Evolutionary conservation across 371 early-diverging fungal genomes (phyloP).

Genomic region (Rhizomucor miehei): DNA sequence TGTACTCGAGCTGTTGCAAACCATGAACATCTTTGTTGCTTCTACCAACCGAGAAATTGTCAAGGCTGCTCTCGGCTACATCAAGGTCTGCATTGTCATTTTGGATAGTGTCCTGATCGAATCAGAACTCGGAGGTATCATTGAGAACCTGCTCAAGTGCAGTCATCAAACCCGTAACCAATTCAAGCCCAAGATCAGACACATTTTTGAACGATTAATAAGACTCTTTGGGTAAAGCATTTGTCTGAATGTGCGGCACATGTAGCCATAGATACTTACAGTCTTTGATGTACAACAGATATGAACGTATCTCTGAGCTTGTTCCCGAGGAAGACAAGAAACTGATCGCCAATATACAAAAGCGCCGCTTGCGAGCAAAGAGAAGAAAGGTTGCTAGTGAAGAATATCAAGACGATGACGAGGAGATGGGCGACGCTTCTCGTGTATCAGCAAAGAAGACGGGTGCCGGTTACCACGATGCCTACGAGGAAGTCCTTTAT

Average conservation of each 20-base stretch:
- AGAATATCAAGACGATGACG: constrained; percentile 35
- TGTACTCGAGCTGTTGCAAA: constrained; percentile 63
- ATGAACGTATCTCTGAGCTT: constrained; percentile 6
- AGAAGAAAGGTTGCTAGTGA: constrained; percentile 59
- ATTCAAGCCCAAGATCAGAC: constrained; percentile 88
- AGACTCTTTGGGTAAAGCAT: constrained; percentile 64
- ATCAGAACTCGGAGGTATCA: constrained; percentile 62
- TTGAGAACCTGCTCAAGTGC: constrained; percentile 74
- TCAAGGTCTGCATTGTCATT: constrained; percentile 90
- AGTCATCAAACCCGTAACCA: constrained; percentile 83
- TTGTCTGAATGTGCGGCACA: too few relatives aligned
- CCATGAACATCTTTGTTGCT: constrained; percentile 73
- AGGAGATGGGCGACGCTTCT: constrained; percentile 40
- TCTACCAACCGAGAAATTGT: constrained; percentile 89
- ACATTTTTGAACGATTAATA: constrained; percentile 90
- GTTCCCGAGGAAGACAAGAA: constrained; percentile 89
- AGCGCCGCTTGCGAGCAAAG: constrained; percentile 86
- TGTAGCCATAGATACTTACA: too few relatives aligned
- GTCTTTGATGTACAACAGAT: background rate
- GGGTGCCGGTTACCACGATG: constrained; percentile 56
- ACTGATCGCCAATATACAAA: constrained; percentile 89
- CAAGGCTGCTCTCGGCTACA: constrained; percentile 87
- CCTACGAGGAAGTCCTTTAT: constrained; percentile 88
- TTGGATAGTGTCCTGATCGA: constrained; percentile 67
- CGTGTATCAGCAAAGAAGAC: constrained; percentile 45